Conservation (phyloP, 345 rosid genomes). For the Angophora floribunda region DNA sequence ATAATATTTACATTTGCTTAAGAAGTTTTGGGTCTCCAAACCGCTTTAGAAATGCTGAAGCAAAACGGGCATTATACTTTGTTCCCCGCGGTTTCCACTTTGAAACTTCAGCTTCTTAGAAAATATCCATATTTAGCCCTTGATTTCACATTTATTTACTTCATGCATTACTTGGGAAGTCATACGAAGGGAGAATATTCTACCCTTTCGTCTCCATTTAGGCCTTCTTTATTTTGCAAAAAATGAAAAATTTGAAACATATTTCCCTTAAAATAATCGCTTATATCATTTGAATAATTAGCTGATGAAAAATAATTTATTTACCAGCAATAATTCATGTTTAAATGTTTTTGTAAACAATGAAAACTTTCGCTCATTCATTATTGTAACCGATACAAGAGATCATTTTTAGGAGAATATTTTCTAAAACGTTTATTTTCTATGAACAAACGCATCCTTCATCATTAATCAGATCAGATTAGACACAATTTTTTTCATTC, state of each 20-base stretch:
- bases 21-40: too few relatives aligned
- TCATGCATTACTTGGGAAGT: background rate
- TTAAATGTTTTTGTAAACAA: background rate
- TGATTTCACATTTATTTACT: background rate
- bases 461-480: background rate
- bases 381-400: fast-evolving
- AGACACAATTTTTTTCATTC: background rate
- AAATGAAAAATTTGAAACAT: background rate
- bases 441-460: background rate
- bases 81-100: background rate
- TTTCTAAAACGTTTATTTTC: background rate
- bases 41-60: too few relatives aligned
- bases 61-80: too few relatives aligned
- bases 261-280: background rate
- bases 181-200: background rate
- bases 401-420: background rate
- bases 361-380: background rate
- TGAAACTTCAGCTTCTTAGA: background rate
- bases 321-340: background rate
- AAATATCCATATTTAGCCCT: background rate
- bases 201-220: background rate
- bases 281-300: background rate
- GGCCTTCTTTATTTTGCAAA: background rate
- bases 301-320: background rate
- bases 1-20: too few relatives aligned